Percentiles rank a stretch among this genome's conserved stretches.
These are phyloP conservation scores for Gloeopeniophorella convolvens DNA, from an alignment of 768 basidiomycete species.

Conservation along the genomic window DNA sequence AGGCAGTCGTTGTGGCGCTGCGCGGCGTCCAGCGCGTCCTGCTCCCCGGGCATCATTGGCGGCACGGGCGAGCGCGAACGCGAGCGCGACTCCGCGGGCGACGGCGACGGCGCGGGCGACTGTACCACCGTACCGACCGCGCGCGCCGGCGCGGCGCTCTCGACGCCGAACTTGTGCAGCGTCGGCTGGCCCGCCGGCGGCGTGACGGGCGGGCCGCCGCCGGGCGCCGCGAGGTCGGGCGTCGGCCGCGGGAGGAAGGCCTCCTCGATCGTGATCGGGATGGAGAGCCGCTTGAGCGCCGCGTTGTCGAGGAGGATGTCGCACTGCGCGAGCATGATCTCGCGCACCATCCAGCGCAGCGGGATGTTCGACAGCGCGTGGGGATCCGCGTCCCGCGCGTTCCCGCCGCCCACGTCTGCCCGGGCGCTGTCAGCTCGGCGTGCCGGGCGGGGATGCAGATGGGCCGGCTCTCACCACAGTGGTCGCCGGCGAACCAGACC, in stretches of 20 bases:
- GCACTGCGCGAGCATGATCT: constrained; percentile 1
- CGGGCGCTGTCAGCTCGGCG: not conserved
- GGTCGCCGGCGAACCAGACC: constrained; percentile 13
- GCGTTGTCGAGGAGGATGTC: not conserved
- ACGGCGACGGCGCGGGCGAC: too few species aligned
- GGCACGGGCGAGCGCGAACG: too few species aligned
- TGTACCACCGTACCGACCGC: too few species aligned
- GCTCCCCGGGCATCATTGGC: too few species aligned
- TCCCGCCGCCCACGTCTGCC: constrained; percentile 17
- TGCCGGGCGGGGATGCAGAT: not conserved
- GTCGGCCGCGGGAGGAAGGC: constrained; percentile 32
- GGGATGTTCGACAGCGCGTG: constrained; percentile 10
- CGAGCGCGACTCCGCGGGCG: too few species aligned
- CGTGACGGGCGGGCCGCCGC: too few species aligned
- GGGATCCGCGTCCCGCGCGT: not conserved
- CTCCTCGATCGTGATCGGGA: constrained; percentile 20
- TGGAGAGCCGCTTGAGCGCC: not conserved
- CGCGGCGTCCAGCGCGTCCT: too few species aligned
- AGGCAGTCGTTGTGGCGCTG: too few species aligned
- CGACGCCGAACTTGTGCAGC: too few species aligned
- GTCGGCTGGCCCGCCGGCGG: too few species aligned
- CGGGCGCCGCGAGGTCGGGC: constrained; percentile 33
- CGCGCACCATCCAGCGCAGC: constrained; percentile 17
- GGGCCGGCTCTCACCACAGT: not conserved
- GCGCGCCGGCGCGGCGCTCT: too few species aligned